phyloP scores from a whole-genome alignment of 352 stramenopile genomes.

The Phytopythium kandeliae region DNA sequence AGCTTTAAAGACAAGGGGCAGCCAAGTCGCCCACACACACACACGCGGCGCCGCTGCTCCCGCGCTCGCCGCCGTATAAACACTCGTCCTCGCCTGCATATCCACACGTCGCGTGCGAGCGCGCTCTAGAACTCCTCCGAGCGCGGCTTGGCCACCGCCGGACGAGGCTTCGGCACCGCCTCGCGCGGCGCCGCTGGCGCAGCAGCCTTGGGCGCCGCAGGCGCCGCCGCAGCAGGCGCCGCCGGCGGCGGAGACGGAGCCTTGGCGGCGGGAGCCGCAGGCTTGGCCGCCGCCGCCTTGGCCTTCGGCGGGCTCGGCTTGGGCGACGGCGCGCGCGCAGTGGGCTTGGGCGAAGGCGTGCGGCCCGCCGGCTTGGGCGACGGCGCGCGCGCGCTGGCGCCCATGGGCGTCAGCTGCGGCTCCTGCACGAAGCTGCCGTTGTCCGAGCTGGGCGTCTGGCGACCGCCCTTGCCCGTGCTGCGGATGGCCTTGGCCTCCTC shows the following conservation, averaged over 20 bases:
- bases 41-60: neutral
- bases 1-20: conserved; percentile 1
- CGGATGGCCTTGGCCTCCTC: conserved; percentile 87
- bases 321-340: conserved; percentile 11
- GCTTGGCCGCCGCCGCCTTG: conserved; percentile 14
- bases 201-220: conserved; percentile 2
- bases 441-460: conserved; percentile 44
- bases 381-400: conserved; percentile 17
- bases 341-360: conserved; percentile 1
- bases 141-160: conserved; percentile 16
- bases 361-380: conserved; percentile 19
- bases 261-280: conserved; percentile 4
- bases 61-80: conserved; percentile 6
- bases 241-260: conserved; percentile 8
- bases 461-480: conserved; percentile 64
- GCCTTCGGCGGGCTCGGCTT: conserved; percentile 11
- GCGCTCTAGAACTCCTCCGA: conserved; percentile 44
- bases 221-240: conserved; percentile 15
- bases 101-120: neutral
- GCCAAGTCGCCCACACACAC: neutral
- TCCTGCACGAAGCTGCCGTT: conserved; percentile 47
- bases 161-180: conserved; percentile 14
- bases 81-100: conserved; percentile 5
- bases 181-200: conserved; percentile 6
- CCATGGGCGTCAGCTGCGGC: conserved; percentile 22